Evolutionary conservation across 106 monocot genomes (phyloP), one percentile per base, ranked within the genome.

Genomic region (Cymbidium sinense): DNA sequence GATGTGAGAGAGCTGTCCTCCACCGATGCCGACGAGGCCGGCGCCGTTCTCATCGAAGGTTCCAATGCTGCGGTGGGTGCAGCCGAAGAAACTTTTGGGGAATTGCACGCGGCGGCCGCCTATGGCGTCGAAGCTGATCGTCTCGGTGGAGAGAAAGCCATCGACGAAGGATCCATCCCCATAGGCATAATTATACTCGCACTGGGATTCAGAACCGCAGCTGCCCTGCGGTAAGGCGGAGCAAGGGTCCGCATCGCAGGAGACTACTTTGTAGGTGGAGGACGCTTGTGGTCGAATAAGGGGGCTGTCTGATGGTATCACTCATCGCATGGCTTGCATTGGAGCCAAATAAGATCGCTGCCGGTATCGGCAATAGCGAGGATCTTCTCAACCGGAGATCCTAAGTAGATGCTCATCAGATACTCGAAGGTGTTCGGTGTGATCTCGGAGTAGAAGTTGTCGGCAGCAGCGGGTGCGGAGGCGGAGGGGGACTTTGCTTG

Each of bases 1-100:
- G 27, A 87, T 77, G 17, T 87, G 84, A 9, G 89, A 89, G 1
- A 87, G 23, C 15, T 55, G 52, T 23, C 86, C 89, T 29, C 69
- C 72, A 2, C 84, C 89, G 29, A 89, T 84, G 15, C 89, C 89
- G 11, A 89, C 84, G 34, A 89, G 43, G 1, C 89, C 89, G 3
- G 41, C 52, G 1, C 30, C 65, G 18, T 61, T 20, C 20, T 41
- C 0, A 34, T 58, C 34, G 75, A 89, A 84, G 23, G 43, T 43
- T 2, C 89, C 89, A 0, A 31, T 54, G 23, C 31, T 77, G 4
- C 77, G 21, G 20, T 71, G 55, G 1, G 84, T 73, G 77, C 86
- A 87, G 0, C 89, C 89, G 74, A 89, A 89, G 1, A 30, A 1
- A 51, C 77, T 41, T 0, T n/a, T 77, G 1, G 76, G 76, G 3